Conservation (phyloP, 1,284 basidiomycete genomes). For the Ceratobasidium sp. region DNA sequence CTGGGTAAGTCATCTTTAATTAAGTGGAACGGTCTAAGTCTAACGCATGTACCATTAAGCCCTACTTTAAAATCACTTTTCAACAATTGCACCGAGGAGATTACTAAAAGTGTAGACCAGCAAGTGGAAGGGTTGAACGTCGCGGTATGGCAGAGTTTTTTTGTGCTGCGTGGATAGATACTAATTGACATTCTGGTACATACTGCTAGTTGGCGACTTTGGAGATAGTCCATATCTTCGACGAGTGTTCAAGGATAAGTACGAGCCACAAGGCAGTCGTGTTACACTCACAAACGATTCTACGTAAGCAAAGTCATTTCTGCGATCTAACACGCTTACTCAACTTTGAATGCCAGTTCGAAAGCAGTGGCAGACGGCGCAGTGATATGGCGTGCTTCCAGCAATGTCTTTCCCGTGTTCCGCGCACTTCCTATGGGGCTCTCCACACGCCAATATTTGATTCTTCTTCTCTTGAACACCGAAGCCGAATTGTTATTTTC, state of each 20-base stretch:
- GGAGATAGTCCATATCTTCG: slow-evolving; percentile 42
- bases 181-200: not conserved
- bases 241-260: slow-evolving; percentile 12
- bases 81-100: slow-evolving; percentile 9
- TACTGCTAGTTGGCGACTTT: slow-evolving; percentile 44
- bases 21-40: not conserved
- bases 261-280: slow-evolving; percentile 7
- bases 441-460: not conserved
- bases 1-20: not conserved
- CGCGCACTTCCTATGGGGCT: slow-evolving; percentile 28
- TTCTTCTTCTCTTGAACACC: not conserved
- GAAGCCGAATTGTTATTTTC: not conserved
- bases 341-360: slow-evolving; percentile 8
- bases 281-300: slow-evolving; percentile 24
- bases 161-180: not conserved
- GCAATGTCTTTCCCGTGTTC: slow-evolving; percentile 33
- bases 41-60: not conserved
- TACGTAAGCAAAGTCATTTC: not conserved
- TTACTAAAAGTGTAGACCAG: slow-evolving; percentile 6
- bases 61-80: slow-evolving; percentile 30
- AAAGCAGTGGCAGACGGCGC: slow-evolving; percentile 44
- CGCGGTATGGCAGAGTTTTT: slow-evolving; percentile 13
- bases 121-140: slow-evolving; percentile 12
- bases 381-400: slow-evolving; percentile 39
- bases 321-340: no score